phyloP scores from a whole-genome alignment of 805 yeast genomes.

The Yarrowia osloensis region DNA sequence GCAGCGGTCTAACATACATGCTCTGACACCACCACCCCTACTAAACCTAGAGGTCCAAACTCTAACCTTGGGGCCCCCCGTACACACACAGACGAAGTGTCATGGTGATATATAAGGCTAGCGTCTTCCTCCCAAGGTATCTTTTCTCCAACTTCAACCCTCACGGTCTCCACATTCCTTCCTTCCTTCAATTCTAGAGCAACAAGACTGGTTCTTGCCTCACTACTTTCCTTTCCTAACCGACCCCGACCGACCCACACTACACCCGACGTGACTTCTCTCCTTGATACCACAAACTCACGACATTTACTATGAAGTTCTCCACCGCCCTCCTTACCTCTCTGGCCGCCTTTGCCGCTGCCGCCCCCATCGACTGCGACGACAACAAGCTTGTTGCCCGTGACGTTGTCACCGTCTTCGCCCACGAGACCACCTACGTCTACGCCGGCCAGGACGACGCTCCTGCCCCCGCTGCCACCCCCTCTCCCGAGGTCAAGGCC shows the following conservation, averaged over 20 bases:
- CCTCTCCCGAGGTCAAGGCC: slow-evolving; percentile 30
- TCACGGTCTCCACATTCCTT: slow-evolving; percentile 28
- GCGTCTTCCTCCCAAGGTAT: neutral
- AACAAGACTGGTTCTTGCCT: slow-evolving; percentile 30
- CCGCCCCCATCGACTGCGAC: slow-evolving; percentile 34
- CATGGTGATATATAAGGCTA: slow-evolving; percentile 19
- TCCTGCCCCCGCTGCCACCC: slow-evolving; percentile 32
- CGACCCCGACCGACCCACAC: neutral
- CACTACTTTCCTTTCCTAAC: slow-evolving; percentile 2
- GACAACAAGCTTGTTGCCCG: slow-evolving; percentile 26
- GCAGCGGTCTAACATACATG: neutral
- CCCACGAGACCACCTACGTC: slow-evolving; percentile 32
- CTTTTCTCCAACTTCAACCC: neutral
- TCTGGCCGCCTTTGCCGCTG: slow-evolving; percentile 34
- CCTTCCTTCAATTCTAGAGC: slow-evolving; percentile 24
- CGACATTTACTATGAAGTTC: slow-evolving; percentile 33
- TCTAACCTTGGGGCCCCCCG: neutral
- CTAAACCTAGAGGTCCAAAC: neutral
- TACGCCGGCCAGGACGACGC: slow-evolving; percentile 28
- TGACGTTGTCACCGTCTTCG: slow-evolving; percentile 15
- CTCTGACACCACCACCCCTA: slow-evolving; percentile 20
- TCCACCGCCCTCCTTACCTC: slow-evolving; percentile 31
- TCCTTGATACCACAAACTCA: neutral
- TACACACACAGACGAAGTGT: neutral
- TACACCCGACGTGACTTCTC: neutral